Conservation (phyloP, 2,329 filamentous ascomycete species). For the Coniochaeta ligniaria region DNA sequence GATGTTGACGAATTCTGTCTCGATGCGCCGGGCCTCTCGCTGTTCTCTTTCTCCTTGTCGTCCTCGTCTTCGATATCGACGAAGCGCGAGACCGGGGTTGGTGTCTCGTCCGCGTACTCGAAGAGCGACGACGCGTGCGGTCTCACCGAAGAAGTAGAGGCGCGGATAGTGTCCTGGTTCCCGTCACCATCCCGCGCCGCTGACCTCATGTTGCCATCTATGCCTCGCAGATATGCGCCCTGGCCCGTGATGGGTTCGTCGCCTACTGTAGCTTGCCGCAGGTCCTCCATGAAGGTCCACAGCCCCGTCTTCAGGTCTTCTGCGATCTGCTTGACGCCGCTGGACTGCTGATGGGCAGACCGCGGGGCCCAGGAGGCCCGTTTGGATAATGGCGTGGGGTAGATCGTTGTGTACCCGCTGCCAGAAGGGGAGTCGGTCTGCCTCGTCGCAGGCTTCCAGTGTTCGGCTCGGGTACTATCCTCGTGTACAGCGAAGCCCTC, state of each 20-base stretch:
- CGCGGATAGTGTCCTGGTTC: slow-evolving; percentile 41
- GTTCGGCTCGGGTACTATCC: slow-evolving; percentile 26
- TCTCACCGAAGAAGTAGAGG: slow-evolving; percentile 26
- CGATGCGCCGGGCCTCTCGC: slow-evolving; percentile 15
- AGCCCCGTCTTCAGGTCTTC: slow-evolving; percentile 85
- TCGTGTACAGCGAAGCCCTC: slow-evolving; percentile 35
- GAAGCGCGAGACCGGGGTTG: slow-evolving; percentile 13
- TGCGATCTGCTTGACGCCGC: slow-evolving; percentile 66
- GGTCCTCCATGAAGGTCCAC: slow-evolving; percentile 91
- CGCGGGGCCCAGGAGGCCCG: slow-evolving; percentile 55
- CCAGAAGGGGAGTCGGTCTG: slow-evolving; percentile 18
- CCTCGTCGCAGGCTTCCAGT: slow-evolving; percentile 28
- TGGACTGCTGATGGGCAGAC: slow-evolving; percentile 31
- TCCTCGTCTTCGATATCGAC: not conserved
- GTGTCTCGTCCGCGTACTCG: slow-evolving; percentile 20
- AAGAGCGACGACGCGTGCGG: slow-evolving; percentile 35
- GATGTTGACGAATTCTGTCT: slow-evolving; percentile 12
- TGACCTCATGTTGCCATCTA: slow-evolving; percentile 25
- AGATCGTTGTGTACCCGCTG: slow-evolving; percentile 21
- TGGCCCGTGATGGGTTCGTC: slow-evolving; percentile 71
- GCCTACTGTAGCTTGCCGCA: slow-evolving; percentile 90
- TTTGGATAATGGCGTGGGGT: slow-evolving; percentile 36
- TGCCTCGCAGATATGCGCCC: slow-evolving; percentile 18
- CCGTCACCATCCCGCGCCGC: slow-evolving; percentile 15
- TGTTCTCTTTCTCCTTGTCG: slow-evolving; percentile 9